phyloP scores from a whole-genome alignment of 768 basidiomycete species.

The Cystobasidium onofrii region DNA sequence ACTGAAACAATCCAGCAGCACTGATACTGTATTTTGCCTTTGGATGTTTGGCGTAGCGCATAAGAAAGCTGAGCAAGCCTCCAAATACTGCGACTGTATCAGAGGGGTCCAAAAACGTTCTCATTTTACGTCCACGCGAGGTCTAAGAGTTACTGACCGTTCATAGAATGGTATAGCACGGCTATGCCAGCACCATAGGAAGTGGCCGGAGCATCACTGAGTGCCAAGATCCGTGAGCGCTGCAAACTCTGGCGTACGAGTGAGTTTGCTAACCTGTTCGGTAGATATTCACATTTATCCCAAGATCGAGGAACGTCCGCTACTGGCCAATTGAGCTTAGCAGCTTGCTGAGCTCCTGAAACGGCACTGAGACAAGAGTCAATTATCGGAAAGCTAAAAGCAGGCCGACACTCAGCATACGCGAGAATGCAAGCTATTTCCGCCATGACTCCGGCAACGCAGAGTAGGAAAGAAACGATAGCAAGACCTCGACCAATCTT shows the following conservation, averaged over 20 bases:
- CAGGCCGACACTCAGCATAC: background rate
- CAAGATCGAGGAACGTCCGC: background rate
- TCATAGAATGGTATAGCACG: background rate
- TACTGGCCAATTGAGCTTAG: slow-evolving; percentile 11
- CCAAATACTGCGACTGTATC: slow-evolving; percentile 4
- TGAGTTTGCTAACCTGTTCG: slow-evolving; percentile 10
- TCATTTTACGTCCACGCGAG: too few relatives aligned
- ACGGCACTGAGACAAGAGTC: background rate
- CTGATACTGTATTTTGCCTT: slow-evolving; percentile 11
- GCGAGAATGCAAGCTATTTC: slow-evolving; percentile 22
- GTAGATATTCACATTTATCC: slow-evolving; percentile 22
- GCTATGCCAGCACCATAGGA: slow-evolving; percentile 7
- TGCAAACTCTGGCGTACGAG: background rate
- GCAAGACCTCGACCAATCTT: background rate
- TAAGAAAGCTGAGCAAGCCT: background rate
- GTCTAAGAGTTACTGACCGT: too few relatives aligned
- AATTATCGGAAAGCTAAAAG: background rate
- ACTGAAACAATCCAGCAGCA: background rate
- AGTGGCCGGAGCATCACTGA: slow-evolving; percentile 18
- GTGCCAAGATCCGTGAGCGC: background rate
- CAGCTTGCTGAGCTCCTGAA: slow-evolving; percentile 15
- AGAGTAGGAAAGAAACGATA: background rate
- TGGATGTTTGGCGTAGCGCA: background rate
- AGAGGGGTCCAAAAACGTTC: too few relatives aligned
- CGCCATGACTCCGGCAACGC: slow-evolving; percentile 8